Evolutionary conservation across 306 rosid species (phyloP).

Genomic region (Vigna radiata): DNA sequence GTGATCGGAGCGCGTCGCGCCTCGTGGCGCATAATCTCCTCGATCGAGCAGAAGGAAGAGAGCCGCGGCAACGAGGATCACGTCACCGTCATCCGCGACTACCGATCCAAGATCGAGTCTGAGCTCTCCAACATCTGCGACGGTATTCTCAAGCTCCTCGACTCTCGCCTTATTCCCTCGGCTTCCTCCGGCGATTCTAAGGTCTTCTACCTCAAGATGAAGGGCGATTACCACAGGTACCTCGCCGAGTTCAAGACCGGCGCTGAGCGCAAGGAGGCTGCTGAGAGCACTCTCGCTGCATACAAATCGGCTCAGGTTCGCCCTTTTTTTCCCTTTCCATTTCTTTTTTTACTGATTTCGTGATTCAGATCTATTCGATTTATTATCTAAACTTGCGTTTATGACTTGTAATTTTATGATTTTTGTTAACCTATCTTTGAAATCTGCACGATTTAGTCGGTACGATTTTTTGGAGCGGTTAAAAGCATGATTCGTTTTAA

Average conservation of each 20-base stretch:
- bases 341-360: neutral
- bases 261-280: constrained; percentile 98
- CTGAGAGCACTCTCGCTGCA: constrained; percentile 94
- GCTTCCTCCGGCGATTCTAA: constrained; percentile 91
- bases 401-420: neutral
- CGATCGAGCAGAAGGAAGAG: constrained; percentile 99
- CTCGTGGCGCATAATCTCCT: constrained; percentile 95
- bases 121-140: constrained; percentile 95
- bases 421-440: neutral
- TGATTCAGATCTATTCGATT: constrained; percentile 34
- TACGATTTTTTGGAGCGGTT: neutral
- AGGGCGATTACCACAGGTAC: constrained; percentile 97
- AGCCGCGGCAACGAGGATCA: constrained; percentile 99
- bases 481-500: neutral
- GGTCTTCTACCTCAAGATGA: constrained; percentile 98
- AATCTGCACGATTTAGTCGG: neutral
- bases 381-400: constrained; percentile 21
- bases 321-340: constrained; percentile 14
- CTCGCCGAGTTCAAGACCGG: constrained; percentile 99
- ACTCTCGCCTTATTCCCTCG: constrained; percentile 91
- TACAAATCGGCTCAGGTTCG: constrained; percentile 96
- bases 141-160: constrained; percentile 95
- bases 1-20: constrained; percentile 96
- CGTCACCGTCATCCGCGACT: constrained; percentile 83
- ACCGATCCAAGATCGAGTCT: constrained; percentile 94